A percentile compares a stretch with the other conserved stretches of the same genome.
These are phyloP conservation scores for Solanum neorickii DNA, from an alignment of 257 asterid species.

Conservation along the genomic window DNA sequence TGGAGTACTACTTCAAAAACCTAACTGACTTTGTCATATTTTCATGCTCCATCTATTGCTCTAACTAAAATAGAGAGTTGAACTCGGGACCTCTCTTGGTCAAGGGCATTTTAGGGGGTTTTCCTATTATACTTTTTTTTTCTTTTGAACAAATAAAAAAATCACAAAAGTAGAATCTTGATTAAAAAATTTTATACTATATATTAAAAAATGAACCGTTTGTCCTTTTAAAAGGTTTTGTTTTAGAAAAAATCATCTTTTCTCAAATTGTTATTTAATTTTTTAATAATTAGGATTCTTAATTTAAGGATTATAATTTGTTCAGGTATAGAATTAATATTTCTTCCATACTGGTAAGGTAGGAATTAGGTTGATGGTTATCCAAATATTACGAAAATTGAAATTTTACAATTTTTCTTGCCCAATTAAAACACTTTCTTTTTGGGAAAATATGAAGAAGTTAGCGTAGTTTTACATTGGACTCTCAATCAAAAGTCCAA, in stretches of 20 bases:
- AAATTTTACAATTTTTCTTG: too few relatives aligned
- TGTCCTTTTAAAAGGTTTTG: not conserved
- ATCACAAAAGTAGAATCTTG: not conserved
- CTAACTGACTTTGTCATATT: not conserved
- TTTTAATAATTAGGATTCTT: not conserved
- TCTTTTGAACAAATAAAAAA: not conserved
- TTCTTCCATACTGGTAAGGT: not conserved
- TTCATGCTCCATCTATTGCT: not conserved
- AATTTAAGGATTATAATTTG: not conserved
- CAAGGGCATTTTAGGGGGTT: not conserved
- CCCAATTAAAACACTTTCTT: too few relatives aligned
- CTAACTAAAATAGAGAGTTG: not conserved
- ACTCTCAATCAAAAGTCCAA: too few relatives aligned
- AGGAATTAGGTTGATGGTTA: not conserved
- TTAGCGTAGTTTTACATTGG: too few relatives aligned
- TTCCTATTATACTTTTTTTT: not conserved
- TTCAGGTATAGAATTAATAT: too few relatives aligned
- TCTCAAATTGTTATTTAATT: not conserved
- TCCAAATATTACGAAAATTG: not conserved
- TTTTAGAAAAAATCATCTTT: too few relatives aligned
- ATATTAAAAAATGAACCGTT: not conserved
- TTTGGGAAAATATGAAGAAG: too few relatives aligned
- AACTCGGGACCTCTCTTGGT: not conserved
- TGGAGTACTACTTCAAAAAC: not conserved
- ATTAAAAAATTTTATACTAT: not conserved